Evolutionary conservation across 805 yeast genomes (phyloP), one percentile per base, ranked within the genome.

Genomic region (Pichia ethanolica): DNA sequence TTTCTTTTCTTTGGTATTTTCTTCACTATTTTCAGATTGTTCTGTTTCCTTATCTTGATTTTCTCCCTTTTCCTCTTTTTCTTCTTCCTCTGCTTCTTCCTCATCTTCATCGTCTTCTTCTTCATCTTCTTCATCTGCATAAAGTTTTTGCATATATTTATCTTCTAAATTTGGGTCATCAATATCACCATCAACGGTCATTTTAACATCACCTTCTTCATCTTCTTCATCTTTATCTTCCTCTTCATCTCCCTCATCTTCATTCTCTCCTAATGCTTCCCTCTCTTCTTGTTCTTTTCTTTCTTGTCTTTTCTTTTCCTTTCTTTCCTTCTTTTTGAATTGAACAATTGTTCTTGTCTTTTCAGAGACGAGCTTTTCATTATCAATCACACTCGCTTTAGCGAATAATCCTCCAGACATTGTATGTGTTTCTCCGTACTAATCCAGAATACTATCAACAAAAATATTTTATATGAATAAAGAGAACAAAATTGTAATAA

Each of bases 331-430:
- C 37, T 48, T 48, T 12, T 42, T 48, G 14, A 49, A 7, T 26
- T 49, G 39, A 20, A 50, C 37, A 35, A 54, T 42, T 3, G 51
- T 57, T 53, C 63, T 58, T 48, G 51, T 54, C 52, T 63, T 56
- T 47, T 62, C 53, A 54, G 63, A 59, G 56, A 64, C 49, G 43
- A 63, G 48, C 40, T 57, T 52, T 41, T 59, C 59, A 60, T 62
- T 65, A 54, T 71, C 66, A n/a, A 82, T 72, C 12, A 82, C 81
- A 25, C 74, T 57, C 11, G 72, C 63, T 42, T 64, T 62, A 35
- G 68, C 56, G 49, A 73, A 69, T 48, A 77, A 65, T 8, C 56
- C 56, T 27, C 51, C 53, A 45, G 47, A 51, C 48, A 44, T 49
- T 12, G 12, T 28, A 11, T 35, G 33, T 33, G 5, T 5, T 35